Evolutionary conservation across 176 grass and related monocot genomes (phyloP).

Genomic region (Guadua angustifolia): DNA sequence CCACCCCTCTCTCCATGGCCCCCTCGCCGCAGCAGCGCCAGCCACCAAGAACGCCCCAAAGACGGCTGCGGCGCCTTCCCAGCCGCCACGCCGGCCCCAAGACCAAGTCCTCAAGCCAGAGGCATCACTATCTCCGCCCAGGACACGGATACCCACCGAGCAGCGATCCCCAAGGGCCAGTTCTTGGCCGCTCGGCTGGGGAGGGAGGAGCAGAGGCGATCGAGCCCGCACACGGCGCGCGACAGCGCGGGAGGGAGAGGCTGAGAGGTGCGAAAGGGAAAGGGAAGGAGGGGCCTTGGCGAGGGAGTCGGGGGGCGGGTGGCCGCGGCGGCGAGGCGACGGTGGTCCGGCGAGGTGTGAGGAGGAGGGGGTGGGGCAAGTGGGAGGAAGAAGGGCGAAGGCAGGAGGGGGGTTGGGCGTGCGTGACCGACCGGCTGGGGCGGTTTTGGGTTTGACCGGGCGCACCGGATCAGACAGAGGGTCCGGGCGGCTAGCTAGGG

Average conservation of each 20-base stretch:
- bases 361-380: no score
- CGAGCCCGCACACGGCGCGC: slow-evolving; percentile 28
- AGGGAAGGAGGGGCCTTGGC: background rate
- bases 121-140: background rate
- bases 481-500: slow-evolving; percentile 50
- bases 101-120: slow-evolving; percentile 24
- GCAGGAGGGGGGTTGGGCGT: background rate
- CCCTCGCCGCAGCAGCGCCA: background rate
- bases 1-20: slow-evolving; percentile 47
- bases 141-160: background rate
- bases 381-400: no score
- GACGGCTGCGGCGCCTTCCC: background rate
- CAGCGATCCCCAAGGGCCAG: background rate
- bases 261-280: background rate
- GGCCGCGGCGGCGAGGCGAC: no score
- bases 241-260: background rate
- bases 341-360: slow-evolving; percentile 35
- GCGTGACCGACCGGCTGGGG: slow-evolving; percentile 37
- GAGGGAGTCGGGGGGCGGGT: background rate
- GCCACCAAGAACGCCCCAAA: background rate
- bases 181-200: background rate
- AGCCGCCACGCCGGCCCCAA: background rate
- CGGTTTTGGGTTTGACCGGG: slow-evolving; percentile 36
- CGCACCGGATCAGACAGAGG: slow-evolving; percentile 34
- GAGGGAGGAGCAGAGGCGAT: slow-evolving; percentile 12